These are phyloP conservation scores for Pseudoscleropodium purum DNA, from an alignment of 225 moss, liverwort and hornwort species.

Conservation along the genomic window DNA sequence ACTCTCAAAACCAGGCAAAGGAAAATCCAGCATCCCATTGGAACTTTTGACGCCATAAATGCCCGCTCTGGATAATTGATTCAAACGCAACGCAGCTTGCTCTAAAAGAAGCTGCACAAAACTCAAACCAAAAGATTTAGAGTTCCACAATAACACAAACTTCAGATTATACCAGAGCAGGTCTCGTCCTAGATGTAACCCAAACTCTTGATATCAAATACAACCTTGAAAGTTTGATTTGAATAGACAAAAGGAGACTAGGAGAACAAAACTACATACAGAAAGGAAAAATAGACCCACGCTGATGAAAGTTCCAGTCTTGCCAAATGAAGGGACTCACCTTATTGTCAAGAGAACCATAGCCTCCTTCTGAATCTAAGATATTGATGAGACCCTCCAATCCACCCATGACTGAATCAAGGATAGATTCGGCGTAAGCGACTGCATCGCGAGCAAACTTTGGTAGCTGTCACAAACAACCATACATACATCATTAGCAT, in stretches of 20 bases:
- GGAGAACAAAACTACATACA: not conserved
- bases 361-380: conserved; percentile 95
- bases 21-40: conserved; percentile 58
- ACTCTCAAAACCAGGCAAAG: conserved; percentile 86
- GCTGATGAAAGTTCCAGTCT: not conserved
- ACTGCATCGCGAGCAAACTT: conserved; percentile 84
- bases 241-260: not conserved
- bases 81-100: conserved; percentile 81
- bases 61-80: conserved; percentile 56
- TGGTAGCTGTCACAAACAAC: conserved; percentile 31
- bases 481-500: not conserved
- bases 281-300: not conserved
- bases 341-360: conserved; percentile 94
- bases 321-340: conserved; percentile 5
- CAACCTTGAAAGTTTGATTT: not conserved
- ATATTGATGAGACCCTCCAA: conserved; percentile 96
- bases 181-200: not conserved
- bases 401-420: conserved; percentile 97
- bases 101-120: conserved; percentile 77
- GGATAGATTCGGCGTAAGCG: conserved; percentile 75
- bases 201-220: not conserved
- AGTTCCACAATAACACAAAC: not conserved
- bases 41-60: conserved; percentile 37
- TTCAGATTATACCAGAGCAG: not conserved
- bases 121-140: not conserved